Conservation (phyloP, 2,329 filamentous ascomycete species). For the Lasiodiplodia hormozganensis region DNA sequence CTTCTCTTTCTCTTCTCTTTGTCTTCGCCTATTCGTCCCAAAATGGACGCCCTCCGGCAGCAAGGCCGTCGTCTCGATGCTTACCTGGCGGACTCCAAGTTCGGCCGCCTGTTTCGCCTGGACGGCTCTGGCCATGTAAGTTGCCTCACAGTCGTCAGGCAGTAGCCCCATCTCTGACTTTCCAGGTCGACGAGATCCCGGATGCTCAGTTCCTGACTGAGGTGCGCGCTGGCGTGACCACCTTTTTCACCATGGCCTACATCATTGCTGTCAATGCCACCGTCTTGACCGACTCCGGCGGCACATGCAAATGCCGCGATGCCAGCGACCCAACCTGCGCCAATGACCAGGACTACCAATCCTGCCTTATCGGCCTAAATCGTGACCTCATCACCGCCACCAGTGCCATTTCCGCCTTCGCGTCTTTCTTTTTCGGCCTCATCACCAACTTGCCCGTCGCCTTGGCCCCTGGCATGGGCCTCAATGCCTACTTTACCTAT, state of each 20-base stretch:
- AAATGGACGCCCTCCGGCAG: conserved; percentile 31
- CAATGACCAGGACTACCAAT: conserved; percentile 63
- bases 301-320: conserved; percentile 73
- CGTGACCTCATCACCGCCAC: conserved; percentile 85
- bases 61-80: conserved; percentile 29
- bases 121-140: conserved; percentile 13
- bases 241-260: conserved; percentile 70
- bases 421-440: conserved; percentile 80
- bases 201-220: conserved; percentile 84
- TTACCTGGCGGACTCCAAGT: conserved; percentile 39
- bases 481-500: conserved; percentile 89
- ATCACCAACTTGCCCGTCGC: conserved; percentile 72
- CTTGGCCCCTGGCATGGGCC: conserved; percentile 48
- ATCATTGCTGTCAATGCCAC: conserved; percentile 69
- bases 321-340: conserved; percentile 61
- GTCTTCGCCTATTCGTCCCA: not conserved
- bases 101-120: conserved; percentile 59
- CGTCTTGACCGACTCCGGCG: conserved; percentile 65
- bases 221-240: conserved; percentile 80
- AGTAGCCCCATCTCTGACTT: not conserved
- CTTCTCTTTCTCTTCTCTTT: not conserved
- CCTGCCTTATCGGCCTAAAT: conserved; percentile 68
- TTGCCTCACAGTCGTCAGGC: not conserved
- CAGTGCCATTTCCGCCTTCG: conserved; percentile 78
- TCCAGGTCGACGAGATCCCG: conserved; percentile 71